Conservation (phyloP, 2,329 filamentous ascomycete genomes). For the Blastomyces gilchristii region DNA sequence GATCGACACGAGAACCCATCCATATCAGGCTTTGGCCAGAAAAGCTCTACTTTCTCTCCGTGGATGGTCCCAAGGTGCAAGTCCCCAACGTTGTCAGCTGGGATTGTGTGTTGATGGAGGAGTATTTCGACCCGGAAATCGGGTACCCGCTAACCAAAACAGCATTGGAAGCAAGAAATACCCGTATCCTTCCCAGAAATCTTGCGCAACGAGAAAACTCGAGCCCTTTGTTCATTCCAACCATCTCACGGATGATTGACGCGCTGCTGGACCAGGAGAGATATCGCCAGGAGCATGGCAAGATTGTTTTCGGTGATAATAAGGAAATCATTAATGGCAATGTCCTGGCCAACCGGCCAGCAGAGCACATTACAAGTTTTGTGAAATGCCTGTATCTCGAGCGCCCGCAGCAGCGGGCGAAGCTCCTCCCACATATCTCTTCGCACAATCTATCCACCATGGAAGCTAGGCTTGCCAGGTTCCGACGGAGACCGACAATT, state of each 20-base stretch:
- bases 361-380: background rate
- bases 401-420: background rate
- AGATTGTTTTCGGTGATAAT: background rate
- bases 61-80: background rate
- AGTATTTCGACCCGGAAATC: slow-evolving; percentile 1
- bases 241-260: slow-evolving; percentile 4
- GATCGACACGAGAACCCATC: background rate
- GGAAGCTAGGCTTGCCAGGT: slow-evolving; percentile 5
- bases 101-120: slow-evolving; percentile 2
- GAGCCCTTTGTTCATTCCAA: slow-evolving; percentile 5
- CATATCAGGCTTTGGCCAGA: slow-evolving; percentile 7
- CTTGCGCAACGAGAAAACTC: slow-evolving; percentile 3
- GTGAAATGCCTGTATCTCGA: slow-evolving; percentile 2
- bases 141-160: background rate
- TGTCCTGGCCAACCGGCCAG: background rate
- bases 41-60: slow-evolving; percentile 7
- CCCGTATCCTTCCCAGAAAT: background rate
- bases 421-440: slow-evolving; percentile 6
- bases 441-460: slow-evolving; percentile 1
- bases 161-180: background rate
- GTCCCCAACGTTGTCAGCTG: slow-evolving; percentile 5
- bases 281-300: background rate
- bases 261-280: slow-evolving; percentile 7
- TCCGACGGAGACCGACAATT: background rate
- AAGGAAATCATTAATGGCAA: background rate